phyloP scores from a whole-genome alignment of 2,329 filamentous ascomycete species.

The Pseudocercospora fuligena region DNA sequence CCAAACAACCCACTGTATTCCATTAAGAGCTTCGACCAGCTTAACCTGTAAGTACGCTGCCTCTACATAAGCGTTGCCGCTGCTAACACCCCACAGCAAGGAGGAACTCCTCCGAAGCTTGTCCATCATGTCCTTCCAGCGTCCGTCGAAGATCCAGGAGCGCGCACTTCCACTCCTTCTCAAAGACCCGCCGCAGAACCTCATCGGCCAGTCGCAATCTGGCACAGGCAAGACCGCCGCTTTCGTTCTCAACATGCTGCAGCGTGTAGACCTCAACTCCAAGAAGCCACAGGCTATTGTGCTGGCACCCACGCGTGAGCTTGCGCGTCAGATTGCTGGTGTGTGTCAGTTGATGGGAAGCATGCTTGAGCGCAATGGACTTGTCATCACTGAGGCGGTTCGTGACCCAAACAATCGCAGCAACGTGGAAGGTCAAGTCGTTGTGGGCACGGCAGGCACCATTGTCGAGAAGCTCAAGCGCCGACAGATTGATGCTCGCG shows the following conservation, averaged over 20 bases:
- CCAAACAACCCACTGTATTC: conserved; percentile 87
- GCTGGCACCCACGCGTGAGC: conserved; percentile 89
- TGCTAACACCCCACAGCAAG: conserved; percentile 46
- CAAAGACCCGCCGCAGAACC: conserved; percentile 82
- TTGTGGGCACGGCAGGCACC: conserved; percentile 93
- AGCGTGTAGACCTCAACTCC: conserved; percentile 76
- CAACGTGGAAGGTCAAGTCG: conserved; percentile 74
- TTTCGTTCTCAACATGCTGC: conserved; percentile 90
- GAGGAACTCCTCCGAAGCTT: conserved; percentile 76
- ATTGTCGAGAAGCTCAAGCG: conserved; percentile 85
- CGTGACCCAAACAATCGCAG: conserved; percentile 75
- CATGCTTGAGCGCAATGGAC: conserved; percentile 68
- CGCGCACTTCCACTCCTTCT: conserved; percentile 89
- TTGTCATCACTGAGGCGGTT: conserved; percentile 80
- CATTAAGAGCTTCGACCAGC: conserved; percentile 79
- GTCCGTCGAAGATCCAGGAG: conserved; percentile 98
- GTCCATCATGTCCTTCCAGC: conserved; percentile 81
- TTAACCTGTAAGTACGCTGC: conserved; percentile 73
- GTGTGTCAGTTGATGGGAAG: conserved; percentile 84
- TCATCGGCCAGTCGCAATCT: conserved; percentile 99
- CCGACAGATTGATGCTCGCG: conserved; percentile 71
- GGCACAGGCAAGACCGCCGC: conserved; percentile 98
- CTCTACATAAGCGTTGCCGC: background rate
- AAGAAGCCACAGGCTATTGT: conserved; percentile 82
- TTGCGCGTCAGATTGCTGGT: conserved; percentile 90